Percentiles rank a stretch among this genome's conserved stretches.
These are phyloP conservation scores for Trematosphaeria pertusa DNA, from an alignment of 2,329 filamentous ascomycete genomes.

Conservation along the genomic window DNA sequence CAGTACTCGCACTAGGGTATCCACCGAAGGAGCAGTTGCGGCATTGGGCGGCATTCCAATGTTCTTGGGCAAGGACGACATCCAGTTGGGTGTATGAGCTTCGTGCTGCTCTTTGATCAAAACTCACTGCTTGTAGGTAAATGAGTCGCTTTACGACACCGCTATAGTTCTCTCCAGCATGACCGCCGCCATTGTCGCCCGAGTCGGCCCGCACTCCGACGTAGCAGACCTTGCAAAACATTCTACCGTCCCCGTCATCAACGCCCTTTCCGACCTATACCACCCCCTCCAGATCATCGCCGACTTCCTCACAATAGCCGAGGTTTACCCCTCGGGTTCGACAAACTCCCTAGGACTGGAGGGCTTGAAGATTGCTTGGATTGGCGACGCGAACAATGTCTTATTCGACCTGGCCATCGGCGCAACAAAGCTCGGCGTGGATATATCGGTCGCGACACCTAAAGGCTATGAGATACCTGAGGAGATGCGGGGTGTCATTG, in stretches of 20 bases:
- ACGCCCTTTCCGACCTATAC: constrained; percentile 80
- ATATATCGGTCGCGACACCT: constrained; percentile 87
- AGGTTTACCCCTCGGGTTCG: constrained; percentile 67
- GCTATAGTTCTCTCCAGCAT: constrained; percentile 88
- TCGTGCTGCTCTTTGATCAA: not conserved
- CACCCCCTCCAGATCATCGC: constrained; percentile 95
- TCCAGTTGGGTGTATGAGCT: constrained; percentile 81
- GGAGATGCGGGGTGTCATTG: constrained; percentile 76
- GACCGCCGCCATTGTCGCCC: constrained; percentile 57
- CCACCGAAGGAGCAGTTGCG: constrained; percentile 89
- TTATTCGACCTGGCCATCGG: constrained; percentile 91
- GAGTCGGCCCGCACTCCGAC: constrained; percentile 60
- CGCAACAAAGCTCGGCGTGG: constrained; percentile 83
- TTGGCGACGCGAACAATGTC: constrained; percentile 97
- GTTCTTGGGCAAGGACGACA: constrained; percentile 95
- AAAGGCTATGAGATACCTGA: constrained; percentile 81
- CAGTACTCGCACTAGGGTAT: constrained; percentile 90
- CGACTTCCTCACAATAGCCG: constrained; percentile 89
- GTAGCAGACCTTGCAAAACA: constrained; percentile 58
- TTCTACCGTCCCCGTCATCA: constrained; percentile 58
- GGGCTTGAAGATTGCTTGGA: constrained; percentile 91
- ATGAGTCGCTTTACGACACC: constrained; percentile 94
- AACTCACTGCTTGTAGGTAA: constrained; percentile 63
- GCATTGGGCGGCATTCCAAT: constrained; percentile 91
- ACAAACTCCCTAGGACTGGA: constrained; percentile 69